Evolutionary conservation across 1,284 basidiomycete species (phyloP).

Genomic region (Fomes fomentarius): DNA sequence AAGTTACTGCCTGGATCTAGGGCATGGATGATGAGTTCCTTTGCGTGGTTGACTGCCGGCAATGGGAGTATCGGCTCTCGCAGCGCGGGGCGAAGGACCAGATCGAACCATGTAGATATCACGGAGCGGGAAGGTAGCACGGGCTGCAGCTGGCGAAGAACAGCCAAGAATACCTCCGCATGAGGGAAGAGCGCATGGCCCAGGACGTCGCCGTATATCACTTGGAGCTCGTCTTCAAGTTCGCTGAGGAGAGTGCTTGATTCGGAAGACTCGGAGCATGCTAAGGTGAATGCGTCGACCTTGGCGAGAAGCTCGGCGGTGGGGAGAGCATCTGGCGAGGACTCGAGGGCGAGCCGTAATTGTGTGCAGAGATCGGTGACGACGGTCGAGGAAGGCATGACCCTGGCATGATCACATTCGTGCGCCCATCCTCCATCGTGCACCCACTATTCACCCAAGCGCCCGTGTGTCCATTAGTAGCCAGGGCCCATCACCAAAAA

Average conservation of each 20-base stretch:
- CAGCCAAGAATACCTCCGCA: conserved; percentile 64
- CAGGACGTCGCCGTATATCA: conserved; percentile 61
- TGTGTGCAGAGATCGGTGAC: conserved; percentile 46
- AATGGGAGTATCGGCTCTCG: conserved; percentile 70
- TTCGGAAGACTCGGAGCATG: conserved; percentile 49
- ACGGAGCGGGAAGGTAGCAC: conserved; percentile 65
- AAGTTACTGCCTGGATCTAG: conserved; percentile 37
- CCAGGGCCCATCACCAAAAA: too few relatives aligned
- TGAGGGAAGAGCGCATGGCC: conserved; percentile 65
- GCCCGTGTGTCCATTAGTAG: neutral
- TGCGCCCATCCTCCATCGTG: too few relatives aligned
- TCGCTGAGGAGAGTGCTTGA: conserved; percentile 46
- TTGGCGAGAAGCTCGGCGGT: conserved; percentile 49
- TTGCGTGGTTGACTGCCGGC: conserved; percentile 62
- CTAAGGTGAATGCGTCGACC: conserved; percentile 57
- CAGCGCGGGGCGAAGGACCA: conserved; percentile 72
- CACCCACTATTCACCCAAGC: too few relatives aligned
- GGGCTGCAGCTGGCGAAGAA: conserved; percentile 63
- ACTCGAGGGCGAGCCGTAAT: conserved; percentile 58
- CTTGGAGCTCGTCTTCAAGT: conserved; percentile 69
- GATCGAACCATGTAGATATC: conserved; percentile 79
- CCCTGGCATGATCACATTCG: neutral
- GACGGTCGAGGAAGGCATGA: conserved; percentile 34
- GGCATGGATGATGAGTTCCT: conserved; percentile 67
- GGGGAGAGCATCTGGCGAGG: conserved; percentile 40